Base-by-base conservation (phyloP, 441 rosid species). In the Daphne laureola region DNA sequence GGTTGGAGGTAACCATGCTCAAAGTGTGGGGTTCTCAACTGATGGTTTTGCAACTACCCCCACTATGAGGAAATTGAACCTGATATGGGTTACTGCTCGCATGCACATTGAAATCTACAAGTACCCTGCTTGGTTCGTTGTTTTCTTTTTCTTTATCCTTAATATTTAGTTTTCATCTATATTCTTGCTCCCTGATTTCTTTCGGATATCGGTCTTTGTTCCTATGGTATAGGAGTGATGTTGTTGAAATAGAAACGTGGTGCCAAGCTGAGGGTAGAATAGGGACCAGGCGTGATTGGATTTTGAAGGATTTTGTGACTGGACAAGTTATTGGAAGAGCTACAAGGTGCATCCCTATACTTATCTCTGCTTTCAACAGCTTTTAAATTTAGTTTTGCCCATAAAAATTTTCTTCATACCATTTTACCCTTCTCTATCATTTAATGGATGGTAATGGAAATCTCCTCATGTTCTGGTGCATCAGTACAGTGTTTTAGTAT, bases 201-300 rank as follows among this genome's bases (percentile, higher is more conserved):
- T 12, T 46, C 26, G 17, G 46, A 7, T 8, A 25, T 9, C 46
- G 14, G 23, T 27, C 17, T 57, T 9, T 26, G 26, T 41, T 16
- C 58, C 45, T 43, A 27, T 74, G 61, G 62, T 57, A 17, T 61
- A 89, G 98, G 96, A 79, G 96, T 64, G 96, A 92, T 72, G 95
- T 92, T 23, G 69, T 92, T 72, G 96, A 92, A 78, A 86, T 92
- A 35, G 96, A 88, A 81, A 88, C 96, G 23, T 88, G 98, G 98
- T 86, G 95, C 69, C 96, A 92, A 67, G 68, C 84, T 49, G 96
- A 88, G 75, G 96, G 98, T 62, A 82, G 86, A 73, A 88, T 88
- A 8, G 94, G 98, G 57, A 92, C 94, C 42, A 84, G 98, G 58
- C 89, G 92, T 59, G 98, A 92, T 65, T 92, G 98, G 96, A 86